Conservation (phyloP, 1,139 yeast genomes). For the Meyerozyma carpophila region DNA sequence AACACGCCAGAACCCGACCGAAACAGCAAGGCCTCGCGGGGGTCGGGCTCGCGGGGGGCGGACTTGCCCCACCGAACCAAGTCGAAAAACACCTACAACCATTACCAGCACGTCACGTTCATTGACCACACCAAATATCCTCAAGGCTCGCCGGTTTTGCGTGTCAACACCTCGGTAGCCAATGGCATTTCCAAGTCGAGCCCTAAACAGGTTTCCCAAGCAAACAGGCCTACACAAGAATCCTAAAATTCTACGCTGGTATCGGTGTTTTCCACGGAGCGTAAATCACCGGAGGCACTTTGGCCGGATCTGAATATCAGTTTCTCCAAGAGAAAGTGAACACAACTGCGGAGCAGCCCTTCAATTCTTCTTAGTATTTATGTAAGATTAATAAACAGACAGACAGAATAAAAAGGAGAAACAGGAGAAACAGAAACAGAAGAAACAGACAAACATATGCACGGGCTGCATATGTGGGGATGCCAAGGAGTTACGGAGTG, state of each 20-base stretch:
- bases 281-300: too few relatives aligned
- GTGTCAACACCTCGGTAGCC: background rate
- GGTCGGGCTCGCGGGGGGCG: constrained; percentile 3
- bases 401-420: too few relatives aligned
- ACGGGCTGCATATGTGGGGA: too few relatives aligned
- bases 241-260: background rate
- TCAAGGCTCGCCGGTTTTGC: background rate
- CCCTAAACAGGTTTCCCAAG: background rate
- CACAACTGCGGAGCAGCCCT: background rate
- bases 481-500: too few relatives aligned
- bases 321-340: background rate
- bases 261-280: background rate
- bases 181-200: background rate
- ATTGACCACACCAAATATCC: background rate
- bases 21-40: constrained; percentile 5
- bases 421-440: background rate
- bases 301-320: background rate
- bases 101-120: constrained; percentile 14
- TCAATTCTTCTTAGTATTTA: background rate
- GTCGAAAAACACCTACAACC: constrained; percentile 17
- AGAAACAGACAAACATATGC: background rate
- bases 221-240: background rate
- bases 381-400: background rate
- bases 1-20: constrained; percentile 3
- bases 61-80: constrained; percentile 11